Conservation (phyloP, 169 alveolate genomes). For the Plasmodium inui region DNA sequence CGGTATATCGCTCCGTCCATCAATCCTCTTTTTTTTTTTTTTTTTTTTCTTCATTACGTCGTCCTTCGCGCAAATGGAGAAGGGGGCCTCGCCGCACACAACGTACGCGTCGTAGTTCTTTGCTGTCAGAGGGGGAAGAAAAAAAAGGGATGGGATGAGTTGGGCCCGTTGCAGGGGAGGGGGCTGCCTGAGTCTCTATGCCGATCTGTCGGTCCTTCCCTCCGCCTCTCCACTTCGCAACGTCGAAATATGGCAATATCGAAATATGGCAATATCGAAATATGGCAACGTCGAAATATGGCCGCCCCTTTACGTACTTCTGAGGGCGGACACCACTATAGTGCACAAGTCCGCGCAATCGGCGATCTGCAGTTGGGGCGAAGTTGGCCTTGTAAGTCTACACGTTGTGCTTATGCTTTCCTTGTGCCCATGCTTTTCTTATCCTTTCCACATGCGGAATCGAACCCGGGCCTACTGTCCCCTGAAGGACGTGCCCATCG, state of each 20-base stretch:
- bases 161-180: neutral
- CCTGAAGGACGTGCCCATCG: neutral
- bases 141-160: neutral
- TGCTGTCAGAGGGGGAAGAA: slow-evolving; percentile 11
- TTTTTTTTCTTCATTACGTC: slow-evolving; percentile 57
- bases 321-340: slow-evolving; percentile 45
- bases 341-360: slow-evolving; percentile 45
- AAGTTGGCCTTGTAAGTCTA: neutral
- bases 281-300: too few relatives aligned
- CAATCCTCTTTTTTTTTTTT: neutral
- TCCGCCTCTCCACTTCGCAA: neutral
- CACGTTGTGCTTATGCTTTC: neutral
- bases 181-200: neutral
- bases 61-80: slow-evolving; percentile 58
- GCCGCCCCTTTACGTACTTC: slow-evolving; percentile 22
- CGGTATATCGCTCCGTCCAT: neutral
- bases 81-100: slow-evolving; percentile 76
- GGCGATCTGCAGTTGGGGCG: slow-evolving; percentile 27
- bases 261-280: too few relatives aligned
- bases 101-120: slow-evolving; percentile 73
- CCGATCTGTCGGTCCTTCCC: neutral
- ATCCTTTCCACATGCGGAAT: neutral
- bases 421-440: too few relatives aligned
- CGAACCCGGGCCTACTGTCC: neutral
- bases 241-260: neutral